Conservation (phyloP, 106 monocot species). For the Dendrobium catenatum region DNA sequence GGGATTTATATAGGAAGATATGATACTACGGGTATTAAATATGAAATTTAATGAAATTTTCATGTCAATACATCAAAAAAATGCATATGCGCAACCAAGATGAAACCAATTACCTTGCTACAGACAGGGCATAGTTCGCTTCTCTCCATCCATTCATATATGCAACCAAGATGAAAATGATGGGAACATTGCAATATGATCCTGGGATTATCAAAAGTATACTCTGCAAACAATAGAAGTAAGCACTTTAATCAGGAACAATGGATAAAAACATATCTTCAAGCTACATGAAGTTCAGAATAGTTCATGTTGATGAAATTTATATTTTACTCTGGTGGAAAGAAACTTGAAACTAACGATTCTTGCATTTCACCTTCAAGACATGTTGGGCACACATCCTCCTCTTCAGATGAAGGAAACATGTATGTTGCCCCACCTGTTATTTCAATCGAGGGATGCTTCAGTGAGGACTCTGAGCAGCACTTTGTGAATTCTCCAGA, state of each 20-base stretch:
- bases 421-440: slow-evolving; percentile 17
- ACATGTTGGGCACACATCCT: slow-evolving; percentile 72
- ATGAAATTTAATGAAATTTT: too few species aligned
- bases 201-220: slow-evolving; percentile 68
- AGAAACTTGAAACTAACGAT: neutral
- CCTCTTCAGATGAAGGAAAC: slow-evolving; percentile 49
- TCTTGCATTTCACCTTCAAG: slow-evolving; percentile 47
- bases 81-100: neutral
- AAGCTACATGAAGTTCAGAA: too few species aligned
- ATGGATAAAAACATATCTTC: too few species aligned
- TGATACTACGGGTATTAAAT: too few species aligned
- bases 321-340: neutral
- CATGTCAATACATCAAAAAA: too few species aligned
- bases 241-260: too few species aligned
- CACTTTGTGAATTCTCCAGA: slow-evolving; percentile 16
- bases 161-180: slow-evolving; percentile 89
- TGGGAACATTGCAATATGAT: slow-evolving; percentile 64
- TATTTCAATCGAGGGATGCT: slow-evolving; percentile 14
- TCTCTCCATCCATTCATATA: slow-evolving; percentile 98
- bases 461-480: slow-evolving; percentile 10
- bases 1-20: too few species aligned
- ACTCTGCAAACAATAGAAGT: slow-evolving; percentile 41
- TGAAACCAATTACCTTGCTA: slow-evolving; percentile 52
- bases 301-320: neutral
- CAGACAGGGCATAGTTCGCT: slow-evolving; percentile 78